Percentiles rank a stretch among this genome's conserved stretches.
Evolutionary conservation across 768 basidiomycete species (phyloP).

Genomic region (Rubroboletus satanas): DNA sequence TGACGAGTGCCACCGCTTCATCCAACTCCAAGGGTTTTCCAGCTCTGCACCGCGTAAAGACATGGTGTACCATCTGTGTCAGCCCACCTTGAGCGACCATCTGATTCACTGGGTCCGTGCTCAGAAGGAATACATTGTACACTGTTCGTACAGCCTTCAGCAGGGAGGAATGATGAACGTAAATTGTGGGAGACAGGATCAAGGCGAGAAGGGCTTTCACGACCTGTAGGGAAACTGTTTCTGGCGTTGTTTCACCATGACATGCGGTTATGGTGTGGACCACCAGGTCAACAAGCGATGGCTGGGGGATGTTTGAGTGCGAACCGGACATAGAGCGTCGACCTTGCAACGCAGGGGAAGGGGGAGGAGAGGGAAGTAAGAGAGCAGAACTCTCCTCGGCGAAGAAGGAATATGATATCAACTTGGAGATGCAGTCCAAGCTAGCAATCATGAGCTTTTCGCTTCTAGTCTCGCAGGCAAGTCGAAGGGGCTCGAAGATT

Average conservation of each 20-base stretch:
- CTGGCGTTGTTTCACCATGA: slow-evolving; percentile 83
- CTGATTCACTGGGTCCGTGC: slow-evolving; percentile 87
- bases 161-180: slow-evolving; percentile 93
- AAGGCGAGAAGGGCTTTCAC: slow-evolving; percentile 91
- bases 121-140: slow-evolving; percentile 95
- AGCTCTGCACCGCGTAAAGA: slow-evolving; percentile 77
- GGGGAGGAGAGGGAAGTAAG: slow-evolving; percentile 66
- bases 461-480: slow-evolving; percentile 92
- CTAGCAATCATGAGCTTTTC: slow-evolving; percentile 96
- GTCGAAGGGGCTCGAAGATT: slow-evolving; percentile 91
- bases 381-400: slow-evolving; percentile 53
- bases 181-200: slow-evolving; percentile 78
- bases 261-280: slow-evolving; percentile 92
- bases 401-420: slow-evolving; percentile 97
- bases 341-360: slow-evolving; percentile 56
- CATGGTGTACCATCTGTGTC: slow-evolving; percentile 97
- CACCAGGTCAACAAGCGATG: slow-evolving; percentile 87
- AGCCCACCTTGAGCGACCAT: slow-evolving; percentile 98
- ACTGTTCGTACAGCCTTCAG: slow-evolving; percentile 96
- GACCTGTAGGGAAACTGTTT: slow-evolving; percentile 91
- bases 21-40: slow-evolving; percentile 19
- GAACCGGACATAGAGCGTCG: slow-evolving; percentile 42
- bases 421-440: slow-evolving; percentile 94
- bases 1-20: slow-evolving; percentile 12
- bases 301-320: slow-evolving; percentile 50